Conservation (phyloP, 345 rosid genomes). For the Hevea brasiliensis region DNA sequence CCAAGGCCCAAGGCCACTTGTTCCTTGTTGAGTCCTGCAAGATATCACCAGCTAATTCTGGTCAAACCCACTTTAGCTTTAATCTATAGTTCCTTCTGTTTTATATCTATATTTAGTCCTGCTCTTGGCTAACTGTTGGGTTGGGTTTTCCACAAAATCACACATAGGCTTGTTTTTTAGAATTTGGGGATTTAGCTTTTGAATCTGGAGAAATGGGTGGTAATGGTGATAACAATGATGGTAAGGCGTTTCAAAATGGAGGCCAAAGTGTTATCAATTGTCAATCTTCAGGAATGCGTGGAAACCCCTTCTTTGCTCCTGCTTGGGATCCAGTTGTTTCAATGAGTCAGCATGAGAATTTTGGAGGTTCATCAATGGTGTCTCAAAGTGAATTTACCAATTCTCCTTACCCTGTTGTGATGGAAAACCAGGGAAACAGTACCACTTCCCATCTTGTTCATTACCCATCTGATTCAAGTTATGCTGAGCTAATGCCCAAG, state of each 20-base stretch:
- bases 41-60: slow-evolving; percentile 53
- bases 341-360: slow-evolving; percentile 42
- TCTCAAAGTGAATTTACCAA: slow-evolving; percentile 50
- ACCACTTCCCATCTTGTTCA: slow-evolving; percentile 46
- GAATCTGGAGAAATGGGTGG: slow-evolving; percentile 46
- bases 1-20: slow-evolving; percentile 50
- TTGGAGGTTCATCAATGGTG: slow-evolving; percentile 55
- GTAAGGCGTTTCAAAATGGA: slow-evolving; percentile 49
- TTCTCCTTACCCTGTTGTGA: slow-evolving; percentile 50
- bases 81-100: slow-evolving; percentile 22
- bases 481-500: slow-evolving; percentile 50
- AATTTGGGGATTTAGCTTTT: slow-evolving; percentile 33
- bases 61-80: slow-evolving; percentile 48
- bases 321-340: slow-evolving; percentile 76
- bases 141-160: slow-evolving; percentile 24
- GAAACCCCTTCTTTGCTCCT: slow-evolving; percentile 59
- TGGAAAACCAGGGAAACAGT: slow-evolving; percentile 59
- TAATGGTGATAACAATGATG: slow-evolving; percentile 49
- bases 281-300: slow-evolving; percentile 44
- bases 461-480: slow-evolving; percentile 59
- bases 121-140: slow-evolving; percentile 21
- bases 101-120: slow-evolving; percentile 25
- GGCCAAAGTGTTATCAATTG: slow-evolving; percentile 43
- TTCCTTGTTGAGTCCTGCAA: slow-evolving; percentile 71
- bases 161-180: slow-evolving; percentile 17